Base-by-base conservation (phyloP, 2,329 filamentous ascomycete genomes). In the Chaetomium sp. region DNA sequence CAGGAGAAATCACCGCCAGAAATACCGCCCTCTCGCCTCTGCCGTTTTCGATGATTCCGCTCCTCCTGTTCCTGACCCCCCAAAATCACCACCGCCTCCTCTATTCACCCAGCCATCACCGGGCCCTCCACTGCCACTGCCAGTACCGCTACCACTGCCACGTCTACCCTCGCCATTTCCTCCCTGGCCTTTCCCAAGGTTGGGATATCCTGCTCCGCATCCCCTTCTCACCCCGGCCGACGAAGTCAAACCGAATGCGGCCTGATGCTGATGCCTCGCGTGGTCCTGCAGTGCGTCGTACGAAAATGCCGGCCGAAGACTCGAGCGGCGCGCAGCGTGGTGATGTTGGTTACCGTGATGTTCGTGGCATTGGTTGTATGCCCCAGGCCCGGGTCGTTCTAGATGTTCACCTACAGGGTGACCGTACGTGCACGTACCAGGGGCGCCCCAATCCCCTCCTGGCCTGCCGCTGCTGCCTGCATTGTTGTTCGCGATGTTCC, bases 1-100 rank as follows among this genome's bases (percentile, higher is more conserved):
- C 12, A 42, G 40, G 12, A 42, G 40, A 42, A 27, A 48, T 52
- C 58, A 63, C 56, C 60, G 57, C 62, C 62, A 62, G 4, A 57
- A 59, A 47, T 62, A 64, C 36, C 47, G 40, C 19, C 11, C 36
- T 37, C 47, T 38, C 34, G n/a, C 44, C 41, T 61, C 50, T 14
- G 53, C n/a, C n/a, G 37, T 48, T 41, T 9, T 49, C 49, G 8
- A 37, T 47, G 27, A 14, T 6, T 54, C 55, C 11, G 57, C 33
- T 14, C 59, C 63, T 6, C 55, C 45, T 2, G 37, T 6, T 42
- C 40, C 37, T 38, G 45, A 9, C 54, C 55, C 19, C 51, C 44
- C 33, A 10, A n/a, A 8, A 36, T 19, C 34, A 34, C 37, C 42
- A 32, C 40, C 55, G 51, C 12, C 49, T 52, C 6, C 46, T 47